Conservation (phyloP, 805 yeast genomes). For the Yarrowia divulgata region DNA sequence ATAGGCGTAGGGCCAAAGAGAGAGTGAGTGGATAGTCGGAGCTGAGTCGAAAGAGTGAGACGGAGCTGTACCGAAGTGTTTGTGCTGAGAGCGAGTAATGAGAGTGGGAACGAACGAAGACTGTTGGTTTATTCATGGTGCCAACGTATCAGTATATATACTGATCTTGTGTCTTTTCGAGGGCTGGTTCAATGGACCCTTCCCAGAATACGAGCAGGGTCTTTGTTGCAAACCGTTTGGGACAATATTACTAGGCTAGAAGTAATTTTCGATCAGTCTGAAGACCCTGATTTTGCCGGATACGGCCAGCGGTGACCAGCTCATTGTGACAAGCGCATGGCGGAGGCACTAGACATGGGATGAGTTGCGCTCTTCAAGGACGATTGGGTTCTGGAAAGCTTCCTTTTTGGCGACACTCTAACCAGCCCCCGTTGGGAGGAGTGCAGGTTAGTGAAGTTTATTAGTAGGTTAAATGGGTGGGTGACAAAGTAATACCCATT, state of each 20-base stretch:
- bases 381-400: neutral
- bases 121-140: neutral
- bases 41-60: too few relatives aligned
- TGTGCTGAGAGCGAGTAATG: neutral
- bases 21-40: neutral
- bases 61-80: too few relatives aligned
- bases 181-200: conserved; percentile 9
- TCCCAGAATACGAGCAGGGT: conserved; percentile 23
- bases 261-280: neutral
- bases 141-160: neutral
- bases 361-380: neutral
- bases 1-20: neutral
- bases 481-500: neutral
- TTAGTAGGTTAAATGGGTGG: neutral
- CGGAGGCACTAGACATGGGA: conserved; percentile 22
- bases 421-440: conserved; percentile 27
- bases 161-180: neutral
- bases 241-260: conserved; percentile 20
- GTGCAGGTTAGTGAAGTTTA: neutral
- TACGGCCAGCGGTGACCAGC: neutral
- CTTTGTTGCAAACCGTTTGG: conserved; percentile 18
- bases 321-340: neutral
- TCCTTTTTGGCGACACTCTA: neutral
- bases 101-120: neutral
- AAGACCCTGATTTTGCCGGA: neutral